Base-by-base conservation (phyloP, 352 stramenopile species). In the Pythium dissimile region DNA sequence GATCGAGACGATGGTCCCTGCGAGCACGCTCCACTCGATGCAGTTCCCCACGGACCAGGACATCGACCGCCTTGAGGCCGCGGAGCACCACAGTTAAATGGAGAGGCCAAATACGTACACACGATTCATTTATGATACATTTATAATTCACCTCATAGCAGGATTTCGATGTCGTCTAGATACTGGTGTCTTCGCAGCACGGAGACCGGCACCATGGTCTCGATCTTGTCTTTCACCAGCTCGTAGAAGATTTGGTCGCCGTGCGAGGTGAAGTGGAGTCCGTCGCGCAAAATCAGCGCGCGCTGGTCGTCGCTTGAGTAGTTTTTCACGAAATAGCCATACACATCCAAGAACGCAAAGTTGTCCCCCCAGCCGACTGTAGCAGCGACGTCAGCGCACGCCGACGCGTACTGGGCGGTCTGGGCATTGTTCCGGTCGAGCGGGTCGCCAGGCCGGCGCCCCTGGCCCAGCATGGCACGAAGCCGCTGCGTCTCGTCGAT, bases 401-500 rank as follows among this genome's bases (percentile, higher is more conserved):
- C 48, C 2, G 38, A 7, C 21, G 48, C 31, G 26, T 55, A 55
- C 35, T 45, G 31, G 20, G 2, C 26, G 2, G 48, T 55, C 35
- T 55, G 18, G 21, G n/a, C 32, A 20, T 55, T 55, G 35, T 55
- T 55, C 10, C 48, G 48, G 35, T 55, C 48, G 21, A 55, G 48
- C 24, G 48, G 48, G 28, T 55, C 48, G 9, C 30, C 38, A 3
- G 32, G 3, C 23, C 39, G 39, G 35, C 32, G 32, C 1, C 48
- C 48, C 12, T 32, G 21, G 10, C 24, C 32, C 7, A 55, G 18
- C 48, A 55, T 44, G 9, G 48, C 11, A 10, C 13, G 11, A 7
- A 21, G n/a, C 12, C 48, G 48, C 34, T 55, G 48, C 35, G n/a
- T 55, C 48, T 55, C 48, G 26, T 55, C 48, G 26, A 55, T 44